Base-by-base conservation (phyloP, 352 stramenopile species). In the Vaucheria bursata region DNA sequence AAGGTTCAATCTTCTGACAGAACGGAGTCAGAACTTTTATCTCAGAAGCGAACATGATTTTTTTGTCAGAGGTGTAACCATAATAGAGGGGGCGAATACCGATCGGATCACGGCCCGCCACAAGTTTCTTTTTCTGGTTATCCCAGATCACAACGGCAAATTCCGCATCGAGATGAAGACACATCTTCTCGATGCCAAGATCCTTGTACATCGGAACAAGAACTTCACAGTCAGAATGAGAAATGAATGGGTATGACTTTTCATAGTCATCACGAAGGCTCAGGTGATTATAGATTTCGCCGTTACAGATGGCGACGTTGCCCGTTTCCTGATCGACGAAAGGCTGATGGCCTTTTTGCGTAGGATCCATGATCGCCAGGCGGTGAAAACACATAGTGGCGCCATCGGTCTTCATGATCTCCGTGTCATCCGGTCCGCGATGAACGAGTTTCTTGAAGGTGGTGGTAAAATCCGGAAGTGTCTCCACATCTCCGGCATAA, bases 21-120 rank as follows among this genome's bases (percentile, higher is more conserved):
- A 59, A 18, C 45, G 18, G 12, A 25, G 18, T 59, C 45, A 59
- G 45, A 18, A 59, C 45, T 25, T 59, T 59, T 18, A 25, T 25
- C 25, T 59, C 45, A 59, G 45, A 59, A 18, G 45, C 45, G 45
- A 59, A 59, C 45, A 59, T 59, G 45, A 59, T 59, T 59, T 59
- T 59, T 59, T 25, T 25, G 45, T 59, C 45, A 18, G 18, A 18
- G 25, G 45, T 18, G 45, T 59, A 25, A 59, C 45, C 45, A 59
- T 59, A 59, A 59, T 18, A 59, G 12, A 59, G 45, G 12, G 45
- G 45, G 25, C 45, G 45, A 59, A 59, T 59, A 59, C 45, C 45
- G 25, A 59, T 59, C 45, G 45, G 45, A 59, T 59, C 45, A 59
- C 45, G 45, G 25, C 12, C 45, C 12, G 45, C 45, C 12, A 59